Evolutionary conservation across 192 early-diverging fungal genomes (phyloP), one percentile per base, ranked within the genome.

Genomic region (Backusella luteola): DNA sequence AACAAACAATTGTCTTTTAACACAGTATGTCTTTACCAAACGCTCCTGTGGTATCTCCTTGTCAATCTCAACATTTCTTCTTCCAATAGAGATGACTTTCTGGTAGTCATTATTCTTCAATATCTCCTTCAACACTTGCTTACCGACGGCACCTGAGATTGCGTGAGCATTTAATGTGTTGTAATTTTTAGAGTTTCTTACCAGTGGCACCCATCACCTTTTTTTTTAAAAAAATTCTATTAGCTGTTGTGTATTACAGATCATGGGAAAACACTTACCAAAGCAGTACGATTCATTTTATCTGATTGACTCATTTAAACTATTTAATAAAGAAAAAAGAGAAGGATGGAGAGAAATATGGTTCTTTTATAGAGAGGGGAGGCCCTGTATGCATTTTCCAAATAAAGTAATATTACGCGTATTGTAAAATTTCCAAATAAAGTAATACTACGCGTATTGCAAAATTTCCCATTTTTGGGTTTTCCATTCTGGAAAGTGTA

Each of bases 41-140:
- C 83, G 80, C 9, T 90, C 85, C 44, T 75, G 67, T 7, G 77
- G 81, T 49, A 85, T 80, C 1, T 77, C 77, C 8, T 85, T 84
- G 4, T 82, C 79, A 14, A 87, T 81, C n/a, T 80, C 77, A 32
- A 88, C 71, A 21, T 74, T 75, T 36, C 87, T 80, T 53, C 92
- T 83, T 23, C 87, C 87, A 44, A 92, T 76, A 9, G 86, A 69
- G 17, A 88, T 88, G 12, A 93, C 88, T 44, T 83, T 85, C 21
- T 75, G 77, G 63, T 87, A 91, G 4, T 67, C 66, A 39, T 78
- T 77, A 11, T 73, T 77, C 49, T 80, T 74, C 63, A 93, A 79
- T 11, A 89, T 63, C 35, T 91, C 88, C 12, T 82, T 82, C 17
- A 90, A 69, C 19, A 92, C 70, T 7, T 81, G 56, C 49, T 90